Evolutionary conservation across 164 flowering plant species (phyloP).

Genomic region (Umbilicus rupestris): DNA sequence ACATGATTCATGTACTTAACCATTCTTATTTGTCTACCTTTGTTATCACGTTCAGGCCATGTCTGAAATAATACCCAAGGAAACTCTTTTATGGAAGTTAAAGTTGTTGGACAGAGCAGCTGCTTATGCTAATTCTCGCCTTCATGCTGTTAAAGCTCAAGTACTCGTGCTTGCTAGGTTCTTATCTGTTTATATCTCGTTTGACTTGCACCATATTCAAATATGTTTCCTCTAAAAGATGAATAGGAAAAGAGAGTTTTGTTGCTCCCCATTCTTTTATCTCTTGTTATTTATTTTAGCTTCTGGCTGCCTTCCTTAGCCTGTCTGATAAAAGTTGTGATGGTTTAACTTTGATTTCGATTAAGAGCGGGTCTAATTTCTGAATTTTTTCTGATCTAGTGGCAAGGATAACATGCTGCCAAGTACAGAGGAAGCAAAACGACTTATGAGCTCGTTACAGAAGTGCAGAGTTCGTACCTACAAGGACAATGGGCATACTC

Average conservation of each 20-base stretch:
- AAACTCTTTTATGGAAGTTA: conserved; percentile 79
- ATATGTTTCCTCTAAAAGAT: not conserved
- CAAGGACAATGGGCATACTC: conserved; percentile 81
- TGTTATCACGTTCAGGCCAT: conserved; percentile 32
- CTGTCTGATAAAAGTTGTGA: too few species aligned
- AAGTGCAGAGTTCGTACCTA: conserved; percentile 65
- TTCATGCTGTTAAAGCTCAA: conserved; percentile 93
- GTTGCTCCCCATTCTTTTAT: too few species aligned
- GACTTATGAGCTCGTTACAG: conserved; percentile 36
- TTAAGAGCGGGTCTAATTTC: not conserved
- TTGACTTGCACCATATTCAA: not conserved
- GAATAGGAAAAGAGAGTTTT: not conserved
- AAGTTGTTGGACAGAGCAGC: conserved; percentile 75
- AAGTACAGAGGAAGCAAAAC: conserved; percentile 62
- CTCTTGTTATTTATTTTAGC: not conserved
- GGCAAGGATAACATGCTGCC: conserved; percentile 88
- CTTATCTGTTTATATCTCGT: conserved; percentile 4
- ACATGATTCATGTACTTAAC: not conserved
- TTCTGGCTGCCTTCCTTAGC: not conserved
- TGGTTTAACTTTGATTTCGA: too few species aligned
- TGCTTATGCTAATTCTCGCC: conserved; percentile 91
- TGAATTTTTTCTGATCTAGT: conserved; percentile 31
- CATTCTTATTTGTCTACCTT: not conserved
- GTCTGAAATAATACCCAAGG: conserved; percentile 72
- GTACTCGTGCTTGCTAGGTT: conserved; percentile 91